Conservation (phyloP, 2,329 filamentous ascomycete genomes). For the Nannizzia gypsea region DNA sequence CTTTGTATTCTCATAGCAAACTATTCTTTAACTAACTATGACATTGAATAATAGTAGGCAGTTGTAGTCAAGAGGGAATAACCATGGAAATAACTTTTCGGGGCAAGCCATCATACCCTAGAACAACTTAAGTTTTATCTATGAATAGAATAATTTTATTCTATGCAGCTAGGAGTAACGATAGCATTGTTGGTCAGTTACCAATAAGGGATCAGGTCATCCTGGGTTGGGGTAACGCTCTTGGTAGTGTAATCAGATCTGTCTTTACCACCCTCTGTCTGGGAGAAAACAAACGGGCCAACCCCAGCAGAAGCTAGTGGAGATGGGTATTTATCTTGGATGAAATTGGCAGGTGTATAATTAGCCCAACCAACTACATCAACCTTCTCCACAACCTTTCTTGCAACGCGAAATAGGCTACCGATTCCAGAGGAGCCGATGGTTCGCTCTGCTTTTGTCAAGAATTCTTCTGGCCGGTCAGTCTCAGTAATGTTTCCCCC, state of each 20-base stretch:
- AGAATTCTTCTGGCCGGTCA: not conserved
- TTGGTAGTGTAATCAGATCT: not conserved
- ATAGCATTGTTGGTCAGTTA: not conserved
- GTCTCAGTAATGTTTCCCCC: conserved; percentile 8
- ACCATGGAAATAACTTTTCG: too few species aligned
- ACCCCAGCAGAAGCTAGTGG: not conserved
- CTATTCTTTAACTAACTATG: not conserved
- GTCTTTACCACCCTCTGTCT: not conserved
- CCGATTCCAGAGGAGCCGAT: conserved; percentile 21
- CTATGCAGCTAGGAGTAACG: not conserved
- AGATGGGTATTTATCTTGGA: not conserved
- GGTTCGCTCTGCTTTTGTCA: conserved; percentile 1
- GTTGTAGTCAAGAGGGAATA: too few species aligned
- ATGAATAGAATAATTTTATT: not conserved
- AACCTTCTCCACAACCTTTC: conserved; percentile 26
- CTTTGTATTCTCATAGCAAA: not conserved
- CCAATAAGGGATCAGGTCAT: not conserved
- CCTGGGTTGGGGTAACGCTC: not conserved
- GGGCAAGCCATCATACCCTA: too few species aligned
- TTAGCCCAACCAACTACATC: conserved; percentile 28
- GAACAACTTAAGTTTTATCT: not conserved
- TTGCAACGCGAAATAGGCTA: conserved; percentile 23
- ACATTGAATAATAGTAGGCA: not conserved
- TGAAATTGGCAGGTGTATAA: conserved; percentile 9
- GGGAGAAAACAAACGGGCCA: not conserved